Evolutionary conservation across 306 rosid species (phyloP).

Genomic region (Mucuna pruriens): DNA sequence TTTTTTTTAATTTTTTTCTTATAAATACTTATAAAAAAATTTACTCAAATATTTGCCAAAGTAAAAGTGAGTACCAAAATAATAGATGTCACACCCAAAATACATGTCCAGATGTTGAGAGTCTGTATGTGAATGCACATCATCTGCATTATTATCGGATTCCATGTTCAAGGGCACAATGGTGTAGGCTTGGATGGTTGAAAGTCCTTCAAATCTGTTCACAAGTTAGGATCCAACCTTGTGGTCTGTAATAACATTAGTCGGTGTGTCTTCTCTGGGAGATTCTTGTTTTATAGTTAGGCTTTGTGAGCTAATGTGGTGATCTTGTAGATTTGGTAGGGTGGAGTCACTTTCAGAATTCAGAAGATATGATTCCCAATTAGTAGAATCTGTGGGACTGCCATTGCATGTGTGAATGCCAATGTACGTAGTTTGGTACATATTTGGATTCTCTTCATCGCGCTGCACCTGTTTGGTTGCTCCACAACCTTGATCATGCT

Average conservation of each 20-base stretch:
- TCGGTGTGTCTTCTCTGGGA: constrained; percentile 33
- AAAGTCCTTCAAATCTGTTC: constrained; percentile 49
- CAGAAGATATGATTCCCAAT: constrained; percentile 5
- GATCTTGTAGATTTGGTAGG: background rate
- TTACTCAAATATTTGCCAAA: no score
- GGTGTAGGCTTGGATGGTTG: constrained; percentile 35
- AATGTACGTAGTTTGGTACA: constrained; percentile 62
- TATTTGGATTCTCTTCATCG: constrained; percentile 44
- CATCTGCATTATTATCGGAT: background rate
- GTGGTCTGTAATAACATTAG: constrained; percentile 15
- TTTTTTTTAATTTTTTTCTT: no score
- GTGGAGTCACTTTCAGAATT: constrained; percentile 12
- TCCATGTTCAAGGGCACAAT: constrained; percentile 1
- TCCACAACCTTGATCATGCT: constrained; percentile 61
- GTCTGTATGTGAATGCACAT: background rate
- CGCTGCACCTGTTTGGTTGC: constrained; percentile 71
- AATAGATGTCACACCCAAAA: constrained; percentile 33
- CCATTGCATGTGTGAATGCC: constrained; percentile 69
- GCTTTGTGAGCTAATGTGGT: background rate
- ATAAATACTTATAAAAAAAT: no score
- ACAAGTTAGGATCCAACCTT: constrained; percentile 39
- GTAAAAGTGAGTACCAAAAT: constrained; percentile 29
- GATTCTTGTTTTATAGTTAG: constrained; percentile 39
- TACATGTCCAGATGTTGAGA: background rate
- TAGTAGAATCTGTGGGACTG: constrained; percentile 18